Percentiles rank a stretch among this genome's conserved stretches.
These are phyloP conservation scores for Termitomyces sp. DNA, from an alignment of 768 basidiomycete species.

Conservation along the genomic window DNA sequence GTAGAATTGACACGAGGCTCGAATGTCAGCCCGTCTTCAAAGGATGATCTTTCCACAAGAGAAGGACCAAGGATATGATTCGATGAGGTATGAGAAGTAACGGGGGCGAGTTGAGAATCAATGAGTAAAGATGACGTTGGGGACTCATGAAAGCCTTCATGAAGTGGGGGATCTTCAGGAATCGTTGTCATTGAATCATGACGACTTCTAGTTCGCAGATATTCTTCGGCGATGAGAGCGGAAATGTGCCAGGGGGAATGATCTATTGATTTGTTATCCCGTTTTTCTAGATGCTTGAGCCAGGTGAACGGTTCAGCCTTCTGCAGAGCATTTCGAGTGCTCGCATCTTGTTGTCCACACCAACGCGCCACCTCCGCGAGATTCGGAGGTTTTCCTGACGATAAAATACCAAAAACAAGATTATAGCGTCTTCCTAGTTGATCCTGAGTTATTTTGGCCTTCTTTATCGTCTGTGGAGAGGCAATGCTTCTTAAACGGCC, in stretches of 20 bases:
- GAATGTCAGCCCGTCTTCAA: constrained; percentile 53
- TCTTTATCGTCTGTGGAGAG: constrained; percentile 53
- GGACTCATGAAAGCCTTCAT: constrained; percentile 15
- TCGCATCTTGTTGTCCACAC: constrained; percentile 48
- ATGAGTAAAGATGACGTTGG: constrained; percentile 17
- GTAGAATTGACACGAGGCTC: constrained; percentile 50
- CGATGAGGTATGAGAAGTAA: constrained; percentile 28
- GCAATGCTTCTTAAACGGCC: constrained; percentile 45
- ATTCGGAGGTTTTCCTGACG: constrained; percentile 33
- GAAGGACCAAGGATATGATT: constrained; percentile 37
- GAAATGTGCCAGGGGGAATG: constrained; percentile 62
- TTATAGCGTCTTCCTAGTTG: constrained; percentile 67
- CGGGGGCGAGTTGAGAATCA: constrained; percentile 18
- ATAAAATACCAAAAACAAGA: constrained; percentile 40
- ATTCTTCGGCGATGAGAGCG: constrained; percentile 69
- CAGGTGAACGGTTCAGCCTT: constrained; percentile 69
- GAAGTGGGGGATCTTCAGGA: constrained; percentile 33
- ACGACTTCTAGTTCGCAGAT: constrained; percentile 37
- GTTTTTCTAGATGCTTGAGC: constrained; percentile 64
- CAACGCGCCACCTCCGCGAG: constrained; percentile 53
- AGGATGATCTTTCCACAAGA: constrained; percentile 31
- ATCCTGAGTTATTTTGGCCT: constrained; percentile 58
- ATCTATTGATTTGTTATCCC: constrained; percentile 21
- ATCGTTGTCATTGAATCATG: constrained; percentile 39
- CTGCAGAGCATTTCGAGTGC: constrained; percentile 51